A percentile compares a stretch with the other conserved stretches of the same genome.
Evolutionary conservation across 768 basidiomycete species (phyloP).

Genomic region (Russula earlei): DNA sequence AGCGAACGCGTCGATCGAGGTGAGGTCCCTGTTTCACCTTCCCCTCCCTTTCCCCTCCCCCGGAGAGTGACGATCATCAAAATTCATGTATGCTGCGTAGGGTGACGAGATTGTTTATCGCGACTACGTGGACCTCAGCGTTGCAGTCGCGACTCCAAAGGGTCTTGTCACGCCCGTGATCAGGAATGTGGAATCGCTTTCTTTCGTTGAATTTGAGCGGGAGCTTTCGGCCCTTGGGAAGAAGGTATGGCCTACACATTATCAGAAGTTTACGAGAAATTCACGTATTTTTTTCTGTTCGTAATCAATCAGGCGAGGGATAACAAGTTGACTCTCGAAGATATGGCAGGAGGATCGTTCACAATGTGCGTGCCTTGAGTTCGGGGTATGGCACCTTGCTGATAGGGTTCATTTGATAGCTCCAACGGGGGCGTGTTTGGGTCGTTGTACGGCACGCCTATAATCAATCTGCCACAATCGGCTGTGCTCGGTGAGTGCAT

Average conservation of each 20-base stretch:
- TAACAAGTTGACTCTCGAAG: constrained; percentile 90
- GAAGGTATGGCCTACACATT: constrained; percentile 41
- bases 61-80: background rate
- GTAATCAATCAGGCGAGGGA: constrained; percentile 57
- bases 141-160: constrained; percentile 96
- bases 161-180: constrained; percentile 95
- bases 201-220: constrained; percentile 84
- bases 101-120: constrained; percentile 89
- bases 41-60: no score
- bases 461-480: constrained; percentile 93
- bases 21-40: background rate
- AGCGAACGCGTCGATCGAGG: constrained; percentile 89
- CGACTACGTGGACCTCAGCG: constrained; percentile 88
- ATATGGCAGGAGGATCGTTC: constrained; percentile 98
- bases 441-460: constrained; percentile 94
- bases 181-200: constrained; percentile 80
- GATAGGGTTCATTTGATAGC: constrained; percentile 33
- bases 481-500: constrained; percentile 70
- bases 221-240: constrained; percentile 86
- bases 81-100: background rate
- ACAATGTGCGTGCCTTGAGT: constrained; percentile 62
- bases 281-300: constrained; percentile 3
- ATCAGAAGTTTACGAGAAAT: background rate
- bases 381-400: background rate
- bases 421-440: constrained; percentile 99